These are phyloP conservation scores for Kodamaea suecica DNA, from an alignment of 1,139 yeast species.

Conservation along the genomic window DNA sequence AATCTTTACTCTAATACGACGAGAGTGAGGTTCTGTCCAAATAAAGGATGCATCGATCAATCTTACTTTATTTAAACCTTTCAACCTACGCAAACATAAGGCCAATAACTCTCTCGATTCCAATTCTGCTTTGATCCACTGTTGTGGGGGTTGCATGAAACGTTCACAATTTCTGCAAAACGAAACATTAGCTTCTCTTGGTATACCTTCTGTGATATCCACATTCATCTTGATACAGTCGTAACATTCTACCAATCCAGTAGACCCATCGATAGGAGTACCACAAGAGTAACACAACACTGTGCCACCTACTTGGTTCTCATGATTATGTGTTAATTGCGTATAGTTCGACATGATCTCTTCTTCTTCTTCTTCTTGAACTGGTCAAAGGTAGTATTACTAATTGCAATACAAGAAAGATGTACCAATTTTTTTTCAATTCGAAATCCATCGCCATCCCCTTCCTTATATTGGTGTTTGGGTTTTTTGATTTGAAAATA, in stretches of 20 bases:
- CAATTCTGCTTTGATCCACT: conserved; percentile 87
- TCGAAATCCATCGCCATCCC: background rate
- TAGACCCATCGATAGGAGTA: conserved; percentile 94
- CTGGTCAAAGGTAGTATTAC: too few species aligned
- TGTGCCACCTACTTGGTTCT: conserved; percentile 56
- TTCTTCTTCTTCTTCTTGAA: too few species aligned
- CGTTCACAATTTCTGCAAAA: conserved; percentile 98
- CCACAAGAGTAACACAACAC: conserved; percentile 98
- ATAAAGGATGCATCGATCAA: conserved; percentile 90
- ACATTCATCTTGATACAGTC: conserved; percentile 94
- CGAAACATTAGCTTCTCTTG: conserved; percentile 88
- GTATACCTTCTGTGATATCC: conserved; percentile 93
- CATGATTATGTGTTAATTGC: conserved; percentile 33
- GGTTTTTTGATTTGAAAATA: conserved; percentile 2
- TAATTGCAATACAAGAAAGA: conserved; percentile 4
- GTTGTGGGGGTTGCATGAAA: conserved; percentile 89
- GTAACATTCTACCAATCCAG: conserved; percentile 93
- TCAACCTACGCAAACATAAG: conserved; percentile 79
- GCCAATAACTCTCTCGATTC: conserved; percentile 94
- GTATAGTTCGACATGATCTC: conserved; percentile 56
- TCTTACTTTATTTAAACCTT: conserved; percentile 85
- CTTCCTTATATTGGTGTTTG: too few species aligned
- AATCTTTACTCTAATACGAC: conserved; percentile 84
- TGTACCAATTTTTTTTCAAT: too few species aligned
- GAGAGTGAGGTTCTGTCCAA: conserved; percentile 99